A percentile compares a stretch with the other conserved stretches of the same genome.
Conservation (phyloP, 208 protist genomes). For the Leishmania tarentolae region DNA sequence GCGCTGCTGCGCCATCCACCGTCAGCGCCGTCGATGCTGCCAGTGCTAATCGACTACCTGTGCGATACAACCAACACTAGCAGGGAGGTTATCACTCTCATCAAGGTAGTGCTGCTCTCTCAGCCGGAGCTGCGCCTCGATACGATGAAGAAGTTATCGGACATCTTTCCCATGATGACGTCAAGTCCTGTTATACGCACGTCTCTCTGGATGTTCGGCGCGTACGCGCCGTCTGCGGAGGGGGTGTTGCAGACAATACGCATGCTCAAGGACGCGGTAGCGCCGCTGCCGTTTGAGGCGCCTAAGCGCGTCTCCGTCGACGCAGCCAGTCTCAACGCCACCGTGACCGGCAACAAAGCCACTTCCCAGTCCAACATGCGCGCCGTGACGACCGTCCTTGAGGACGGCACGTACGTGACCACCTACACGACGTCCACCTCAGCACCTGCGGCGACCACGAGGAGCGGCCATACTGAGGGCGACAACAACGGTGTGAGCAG, state of each 20-base stretch:
- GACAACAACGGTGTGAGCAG: conserved; percentile 15
- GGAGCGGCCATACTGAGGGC: background rate
- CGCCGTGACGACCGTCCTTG: conserved; percentile 76
- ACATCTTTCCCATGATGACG: conserved; percentile 65
- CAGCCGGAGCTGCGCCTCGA: conserved; percentile 85
- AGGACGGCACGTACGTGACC: conserved; percentile 95
- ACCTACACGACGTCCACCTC: conserved; percentile 57
- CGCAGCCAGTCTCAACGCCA: conserved; percentile 17
- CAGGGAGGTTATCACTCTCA: conserved; percentile 93
- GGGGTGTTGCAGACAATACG: conserved; percentile 61
- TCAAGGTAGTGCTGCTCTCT: conserved; percentile 94
- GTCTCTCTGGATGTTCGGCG: conserved; percentile 94
- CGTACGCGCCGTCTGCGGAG: conserved; percentile 70
- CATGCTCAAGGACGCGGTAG: conserved; percentile 44
- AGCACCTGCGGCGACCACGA: conserved; percentile 9
- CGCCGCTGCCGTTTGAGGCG: conserved; percentile 63
- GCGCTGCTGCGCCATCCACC: conserved; percentile 91
- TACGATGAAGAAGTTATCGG: conserved; percentile 59
- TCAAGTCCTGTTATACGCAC: conserved; percentile 74
- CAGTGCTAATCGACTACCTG: conserved; percentile 95
- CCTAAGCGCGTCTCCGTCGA: conserved; percentile 14
- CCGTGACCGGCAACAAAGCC: conserved; percentile 1
- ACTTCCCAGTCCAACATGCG: conserved; percentile 32
- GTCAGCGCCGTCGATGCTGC: conserved; percentile 76
- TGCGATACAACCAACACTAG: conserved; percentile 76